phyloP scores from a whole-genome alignment of 1,284 basidiomycete genomes.

The Tilletia indica region DNA sequence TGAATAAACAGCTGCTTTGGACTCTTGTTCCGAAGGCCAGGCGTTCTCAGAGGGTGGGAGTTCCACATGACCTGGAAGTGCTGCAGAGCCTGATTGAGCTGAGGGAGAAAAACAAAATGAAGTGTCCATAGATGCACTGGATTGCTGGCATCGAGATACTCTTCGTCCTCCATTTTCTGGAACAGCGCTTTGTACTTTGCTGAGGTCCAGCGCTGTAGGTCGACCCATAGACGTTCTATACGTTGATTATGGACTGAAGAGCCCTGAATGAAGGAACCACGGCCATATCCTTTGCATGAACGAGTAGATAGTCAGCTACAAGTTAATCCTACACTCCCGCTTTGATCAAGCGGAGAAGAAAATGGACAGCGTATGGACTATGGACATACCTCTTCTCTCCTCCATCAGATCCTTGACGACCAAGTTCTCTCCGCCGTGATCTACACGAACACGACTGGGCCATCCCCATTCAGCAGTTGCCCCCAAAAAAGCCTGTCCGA shows the following conservation, averaged over 20 bases:
- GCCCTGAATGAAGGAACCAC: background rate
- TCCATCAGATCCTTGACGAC: constrained; percentile 11
- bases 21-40: background rate
- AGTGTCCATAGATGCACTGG: background rate
- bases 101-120: background rate
- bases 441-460: background rate
- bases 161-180: background rate
- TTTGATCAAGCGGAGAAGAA: no score
- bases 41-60: background rate
- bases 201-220: background rate
- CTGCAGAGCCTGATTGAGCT: background rate
- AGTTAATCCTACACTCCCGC: no score
- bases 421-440: constrained; percentile 1
- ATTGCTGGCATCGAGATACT: background rate
- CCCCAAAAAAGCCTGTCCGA: background rate
- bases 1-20: background rate
- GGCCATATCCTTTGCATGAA: background rate
- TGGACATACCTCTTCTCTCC: background rate
- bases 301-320: no score
- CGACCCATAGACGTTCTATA: background rate
- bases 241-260: background rate
- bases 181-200: background rate
- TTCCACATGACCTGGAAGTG: background rate
- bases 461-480: background rate
- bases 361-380: no score